phyloP scores from a whole-genome alignment of 108 stramenopile species.

The Skeletonema costatum region DNA sequence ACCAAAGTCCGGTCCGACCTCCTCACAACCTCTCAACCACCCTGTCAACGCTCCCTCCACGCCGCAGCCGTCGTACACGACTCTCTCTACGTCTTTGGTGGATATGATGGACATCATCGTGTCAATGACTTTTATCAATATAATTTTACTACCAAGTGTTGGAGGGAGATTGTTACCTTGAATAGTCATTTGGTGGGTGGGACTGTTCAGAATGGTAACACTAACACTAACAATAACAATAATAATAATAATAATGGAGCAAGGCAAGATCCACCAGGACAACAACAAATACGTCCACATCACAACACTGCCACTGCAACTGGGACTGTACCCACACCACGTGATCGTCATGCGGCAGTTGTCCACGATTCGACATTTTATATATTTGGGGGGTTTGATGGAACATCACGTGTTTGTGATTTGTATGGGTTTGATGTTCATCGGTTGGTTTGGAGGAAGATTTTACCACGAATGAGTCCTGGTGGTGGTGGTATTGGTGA shows the following conservation, averaged over 20 bases:
- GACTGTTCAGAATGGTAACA: not conserved
- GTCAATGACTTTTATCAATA: constrained; percentile 95
- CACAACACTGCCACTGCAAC: constrained; percentile 28
- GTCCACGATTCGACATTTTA: constrained; percentile 80
- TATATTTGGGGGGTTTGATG: constrained; percentile 93
- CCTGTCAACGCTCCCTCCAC: constrained; percentile 86
- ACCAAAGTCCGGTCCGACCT: constrained; percentile 19
- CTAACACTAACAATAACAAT: not conserved
- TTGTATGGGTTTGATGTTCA: constrained; percentile 91
- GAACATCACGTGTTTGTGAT: constrained; percentile 86
- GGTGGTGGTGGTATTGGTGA: not conserved
- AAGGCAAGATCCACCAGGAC: not conserved
- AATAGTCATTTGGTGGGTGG: constrained; percentile 4
- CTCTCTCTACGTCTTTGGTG: constrained; percentile 80
- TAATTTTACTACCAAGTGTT: constrained; percentile 74
- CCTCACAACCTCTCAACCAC: constrained; percentile 24
- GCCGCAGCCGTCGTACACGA: constrained; percentile 76
- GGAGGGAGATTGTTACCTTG: constrained; percentile 47
- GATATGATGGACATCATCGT: constrained; percentile 85
- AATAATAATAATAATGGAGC: not conserved
- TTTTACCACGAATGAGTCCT: constrained; percentile 35
- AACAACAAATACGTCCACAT: not conserved
- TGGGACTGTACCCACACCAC: constrained; percentile 68
- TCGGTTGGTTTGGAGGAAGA: constrained; percentile 77
- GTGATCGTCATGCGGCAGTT: constrained; percentile 91